Conservation (phyloP, 768 basidiomycete species). For the Boletus bicolor region DNA sequence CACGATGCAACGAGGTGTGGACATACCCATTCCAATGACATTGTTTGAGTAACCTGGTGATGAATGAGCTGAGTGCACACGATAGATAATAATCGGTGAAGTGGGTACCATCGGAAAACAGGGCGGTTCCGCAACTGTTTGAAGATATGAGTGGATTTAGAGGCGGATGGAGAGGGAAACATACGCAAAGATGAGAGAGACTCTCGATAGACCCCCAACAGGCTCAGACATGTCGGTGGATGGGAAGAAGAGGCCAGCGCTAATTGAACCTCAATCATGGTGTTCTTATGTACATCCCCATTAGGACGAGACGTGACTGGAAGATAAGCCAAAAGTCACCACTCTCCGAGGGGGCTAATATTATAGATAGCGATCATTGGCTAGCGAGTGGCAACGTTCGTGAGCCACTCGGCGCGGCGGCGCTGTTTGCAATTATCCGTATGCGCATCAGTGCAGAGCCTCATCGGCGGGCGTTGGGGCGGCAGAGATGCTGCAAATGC, state of each 20-base stretch:
- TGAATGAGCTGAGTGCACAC: constrained; percentile 1
- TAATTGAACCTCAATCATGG: background rate
- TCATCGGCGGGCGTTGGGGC: background rate
- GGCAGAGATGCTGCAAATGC: background rate
- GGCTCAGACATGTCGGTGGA: constrained; percentile 18
- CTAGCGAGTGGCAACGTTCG: constrained; percentile 21
- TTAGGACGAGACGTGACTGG: background rate
- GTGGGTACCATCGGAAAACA: constrained; percentile 76
- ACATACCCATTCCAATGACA: constrained; percentile 72
- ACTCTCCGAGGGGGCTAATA: background rate
- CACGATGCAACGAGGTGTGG: background rate
- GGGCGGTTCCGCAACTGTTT: constrained; percentile 75
- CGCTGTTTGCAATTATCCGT: background rate
- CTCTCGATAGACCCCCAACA: constrained; percentile 39
- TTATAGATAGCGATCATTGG: constrained; percentile 12
- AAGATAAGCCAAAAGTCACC: background rate
- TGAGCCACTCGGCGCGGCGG: background rate
- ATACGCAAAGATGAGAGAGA: constrained; percentile 85
- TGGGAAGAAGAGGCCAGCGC: background rate
- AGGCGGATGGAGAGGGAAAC: constrained; percentile 23
- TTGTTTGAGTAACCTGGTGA: constrained; percentile 73
- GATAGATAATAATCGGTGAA: background rate
- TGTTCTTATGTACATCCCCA: constrained; percentile 15
- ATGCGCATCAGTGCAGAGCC: background rate
- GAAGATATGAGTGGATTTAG: background rate